Evolutionary conservation across 768 basidiomycete genomes (phyloP), one percentile per base, ranked within the genome.

Genomic region (Tulasnella sp.): DNA sequence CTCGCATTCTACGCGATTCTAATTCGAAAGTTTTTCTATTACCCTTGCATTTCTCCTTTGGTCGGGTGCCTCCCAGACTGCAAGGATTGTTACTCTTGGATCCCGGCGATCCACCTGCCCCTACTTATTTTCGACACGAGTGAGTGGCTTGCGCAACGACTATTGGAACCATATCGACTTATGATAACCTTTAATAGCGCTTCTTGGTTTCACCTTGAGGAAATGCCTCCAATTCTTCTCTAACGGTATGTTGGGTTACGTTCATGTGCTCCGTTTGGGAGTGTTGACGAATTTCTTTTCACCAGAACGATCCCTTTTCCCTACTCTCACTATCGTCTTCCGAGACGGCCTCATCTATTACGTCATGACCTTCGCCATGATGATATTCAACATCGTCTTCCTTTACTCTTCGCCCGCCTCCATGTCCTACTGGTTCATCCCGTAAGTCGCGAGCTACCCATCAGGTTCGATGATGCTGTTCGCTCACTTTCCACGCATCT

Each of bases 321-420:
- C 73, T 0, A 46, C 73, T 10, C 73, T 74, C 34, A 74, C 73
- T 39, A 46, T 74, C 39, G 73, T 74, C 73, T 40, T 40, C 73
- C 73, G 73, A 5, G 73, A 74, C 9, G 73, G 73, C 21, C 44
- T 74, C n/a, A 40, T 74, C 24, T 74, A 74, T 46, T 74, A 74
- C 27, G n/a, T 74, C 39, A 3, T 31, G 39, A 74, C 38, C 10
- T 74, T 74, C 73, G n/a, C 38, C 8, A 42, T 74, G 73, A 74
- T 74, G 38, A 40, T 74, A 31, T 74, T 74, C 9, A 74, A 74
- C 73, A 46, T 74, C 27, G 73, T 24, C 10, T 74, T 74, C 73
- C 73, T 74, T 14, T 46, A 40, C 39, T 7, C 18, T 9, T 34
- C 73, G 7, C 73, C 39, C 24, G 73, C 73, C 24, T 38, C 73